Percentiles rank a stretch among this genome's conserved stretches.
These are phyloP conservation scores for Diaporthe australafricana DNA, from an alignment of 2,329 filamentous ascomycete species.

Conservation along the genomic window DNA sequence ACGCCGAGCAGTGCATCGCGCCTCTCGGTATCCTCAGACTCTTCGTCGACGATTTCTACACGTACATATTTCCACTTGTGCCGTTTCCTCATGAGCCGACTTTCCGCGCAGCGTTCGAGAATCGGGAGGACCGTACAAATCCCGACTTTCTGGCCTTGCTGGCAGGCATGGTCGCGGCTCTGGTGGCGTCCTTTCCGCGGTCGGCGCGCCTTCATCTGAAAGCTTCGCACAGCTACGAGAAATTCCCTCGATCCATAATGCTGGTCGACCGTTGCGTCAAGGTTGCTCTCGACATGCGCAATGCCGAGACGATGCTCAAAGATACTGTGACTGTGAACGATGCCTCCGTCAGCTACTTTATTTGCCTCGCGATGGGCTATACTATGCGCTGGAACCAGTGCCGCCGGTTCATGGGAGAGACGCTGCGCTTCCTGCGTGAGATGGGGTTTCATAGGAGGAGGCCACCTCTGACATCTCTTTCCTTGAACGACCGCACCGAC, in stretches of 20 bases:
- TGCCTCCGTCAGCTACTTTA: constrained; percentile 80
- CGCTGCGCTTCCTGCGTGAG: constrained; percentile 75
- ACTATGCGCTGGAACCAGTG: constrained; percentile 76
- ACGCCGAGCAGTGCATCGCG: constrained; percentile 75
- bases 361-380: constrained; percentile 75
- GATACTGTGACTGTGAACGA: constrained; percentile 63
- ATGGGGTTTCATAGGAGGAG: constrained; percentile 71
- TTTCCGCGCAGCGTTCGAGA: constrained; percentile 76
- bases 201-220: constrained; percentile 78
- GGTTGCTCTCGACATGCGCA: constrained; percentile 75
- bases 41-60: constrained; percentile 85
- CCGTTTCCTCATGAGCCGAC: constrained; percentile 85
- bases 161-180: constrained; percentile 77
- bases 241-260: constrained; percentile 76
- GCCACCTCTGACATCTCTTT: constrained; percentile 51
- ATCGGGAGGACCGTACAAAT: constrained; percentile 74
- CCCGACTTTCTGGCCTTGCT: constrained; percentile 77
- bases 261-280: constrained; percentile 79
- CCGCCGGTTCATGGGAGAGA: constrained; percentile 79
- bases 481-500: constrained; percentile 53
- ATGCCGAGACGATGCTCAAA: constrained; percentile 62
- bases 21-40: constrained; percentile 75
- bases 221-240: constrained; percentile 69
- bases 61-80: constrained; percentile 80
- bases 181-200: constrained; percentile 83